These are phyloP conservation scores for Lepidium campestre DNA, from an alignment of 441 rosid species.

Conservation along the genomic window DNA sequence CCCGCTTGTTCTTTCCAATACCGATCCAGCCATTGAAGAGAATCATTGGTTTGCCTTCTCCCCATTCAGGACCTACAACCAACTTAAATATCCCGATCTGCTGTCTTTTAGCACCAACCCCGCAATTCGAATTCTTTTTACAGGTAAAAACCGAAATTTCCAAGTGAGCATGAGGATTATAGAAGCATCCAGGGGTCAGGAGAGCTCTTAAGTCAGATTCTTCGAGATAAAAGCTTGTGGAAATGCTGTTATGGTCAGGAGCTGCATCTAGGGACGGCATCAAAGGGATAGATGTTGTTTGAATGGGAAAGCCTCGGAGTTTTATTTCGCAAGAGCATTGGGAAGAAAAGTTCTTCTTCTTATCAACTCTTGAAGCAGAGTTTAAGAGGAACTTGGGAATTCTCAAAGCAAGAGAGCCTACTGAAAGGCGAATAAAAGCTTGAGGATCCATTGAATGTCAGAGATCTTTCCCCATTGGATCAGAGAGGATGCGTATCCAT, in stretches of 20 bases:
- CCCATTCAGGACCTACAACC: constrained; percentile 89
- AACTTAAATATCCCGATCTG: constrained; percentile 78
- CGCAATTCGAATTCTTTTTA: constrained; percentile 65
- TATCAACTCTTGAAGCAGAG: constrained; percentile 34
- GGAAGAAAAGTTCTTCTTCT: constrained; percentile 43
- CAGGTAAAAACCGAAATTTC: constrained; percentile 64
- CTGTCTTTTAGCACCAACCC: constrained; percentile 69
- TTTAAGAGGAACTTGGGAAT: constrained; percentile 42
- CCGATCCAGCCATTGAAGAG: constrained; percentile 89
- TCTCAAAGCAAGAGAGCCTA: constrained; percentile 81
- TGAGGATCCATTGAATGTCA: constrained; percentile 87
- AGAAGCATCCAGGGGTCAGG: constrained; percentile 72
- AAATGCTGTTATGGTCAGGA: constrained; percentile 67
- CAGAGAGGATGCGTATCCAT: constrained; percentile 26
- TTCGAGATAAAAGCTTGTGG: constrained; percentile 83
- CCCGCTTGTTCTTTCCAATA: constrained; percentile 74
- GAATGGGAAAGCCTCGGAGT: constrained; percentile 85
- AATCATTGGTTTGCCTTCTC: constrained; percentile 61
- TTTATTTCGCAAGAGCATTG: constrained; percentile 78
- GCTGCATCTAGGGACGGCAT: constrained; percentile 63
- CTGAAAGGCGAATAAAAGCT: constrained; percentile 88
- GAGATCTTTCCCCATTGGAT: constrained; percentile 43
- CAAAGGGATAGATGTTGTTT: constrained; percentile 67
- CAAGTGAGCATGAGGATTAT: constrained; percentile 55
- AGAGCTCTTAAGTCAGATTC: constrained; percentile 82